These are phyloP conservation scores for Harringtonia lauricola DNA, from an alignment of 2,329 filamentous ascomycete genomes.

Conservation along the genomic window DNA sequence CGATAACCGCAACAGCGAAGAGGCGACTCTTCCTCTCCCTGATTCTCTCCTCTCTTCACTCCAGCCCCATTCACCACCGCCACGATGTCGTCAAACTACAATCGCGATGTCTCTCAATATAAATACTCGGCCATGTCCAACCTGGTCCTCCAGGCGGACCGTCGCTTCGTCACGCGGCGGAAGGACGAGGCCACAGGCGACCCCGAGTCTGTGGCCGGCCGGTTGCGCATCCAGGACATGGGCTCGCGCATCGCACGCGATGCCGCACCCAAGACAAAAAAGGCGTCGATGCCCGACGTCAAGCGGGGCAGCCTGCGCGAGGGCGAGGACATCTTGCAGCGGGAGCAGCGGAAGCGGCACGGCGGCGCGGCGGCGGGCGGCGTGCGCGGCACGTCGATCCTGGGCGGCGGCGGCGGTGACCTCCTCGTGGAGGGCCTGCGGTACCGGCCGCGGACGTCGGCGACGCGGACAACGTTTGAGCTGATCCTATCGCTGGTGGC, in stretches of 20 bases:
- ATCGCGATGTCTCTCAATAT: conserved; percentile 86
- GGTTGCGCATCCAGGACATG: conserved; percentile 92
- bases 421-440: conserved; percentile 81
- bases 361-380: conserved; percentile 46
- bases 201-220: conserved; percentile 90
- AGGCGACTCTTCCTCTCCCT: background rate
- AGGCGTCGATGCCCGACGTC: conserved; percentile 55
- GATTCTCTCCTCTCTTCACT: background rate
- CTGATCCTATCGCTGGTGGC: conserved; percentile 87
- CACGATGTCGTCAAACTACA: conserved; percentile 58
- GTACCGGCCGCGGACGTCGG: conserved; percentile 84
- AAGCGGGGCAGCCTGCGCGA: conserved; percentile 68
- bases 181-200: conserved; percentile 94
- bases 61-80: conserved; percentile 13
- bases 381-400: conserved; percentile 60
- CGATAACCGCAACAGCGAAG: background rate
- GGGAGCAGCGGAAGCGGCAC: conserved; percentile 81
- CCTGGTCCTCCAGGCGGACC: conserved; percentile 99
- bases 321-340: conserved; percentile 70
- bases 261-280: conserved; percentile 70
- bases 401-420: conserved; percentile 66
- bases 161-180: conserved; percentile 84
- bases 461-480: conserved; percentile 87
- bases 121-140: conserved; percentile 99
- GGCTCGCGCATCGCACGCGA: conserved; percentile 74